A percentile compares a stretch with the other conserved stretches of the same genome.
phyloP scores from a whole-genome alignment of 495 filamentous ascomycete genomes.

The Collariella sp. region DNA sequence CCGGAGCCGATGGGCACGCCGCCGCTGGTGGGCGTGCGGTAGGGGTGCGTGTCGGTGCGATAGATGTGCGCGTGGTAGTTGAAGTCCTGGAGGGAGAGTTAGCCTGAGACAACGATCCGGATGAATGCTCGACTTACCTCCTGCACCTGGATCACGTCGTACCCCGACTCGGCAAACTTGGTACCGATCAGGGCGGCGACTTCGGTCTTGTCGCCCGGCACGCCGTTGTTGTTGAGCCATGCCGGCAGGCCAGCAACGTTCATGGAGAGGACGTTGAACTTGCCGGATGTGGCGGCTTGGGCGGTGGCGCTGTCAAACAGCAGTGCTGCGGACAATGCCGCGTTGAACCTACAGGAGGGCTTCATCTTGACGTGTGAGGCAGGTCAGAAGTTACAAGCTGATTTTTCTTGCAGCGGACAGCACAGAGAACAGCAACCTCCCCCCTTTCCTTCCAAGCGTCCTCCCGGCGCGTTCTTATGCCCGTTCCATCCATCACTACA shows the following conservation, averaged over 20 bases:
- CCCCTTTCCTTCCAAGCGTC: no score
- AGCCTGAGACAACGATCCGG: no score
- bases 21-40: conserved; percentile 52
- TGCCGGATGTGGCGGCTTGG: conserved; percentile 16
- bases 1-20: conserved; percentile 52
- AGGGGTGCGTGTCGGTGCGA: conserved; percentile 44
- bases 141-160: conserved; percentile 53
- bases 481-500: no score
- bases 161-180: conserved; percentile 43
- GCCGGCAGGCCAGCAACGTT: conserved; percentile 54
- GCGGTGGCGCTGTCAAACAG: background rate
- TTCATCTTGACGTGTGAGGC: background rate
- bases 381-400: no score
- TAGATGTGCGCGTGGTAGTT: conserved; percentile 56
- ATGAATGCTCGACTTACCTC: conserved; percentile 33
- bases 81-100: conserved; percentile 50
- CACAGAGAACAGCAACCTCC: no score
- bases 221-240: conserved; percentile 43
- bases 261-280: conserved; percentile 47
- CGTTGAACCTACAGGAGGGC: background rate
- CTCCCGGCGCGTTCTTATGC: no score
- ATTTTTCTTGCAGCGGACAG: no score
- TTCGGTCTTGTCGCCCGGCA: conserved; percentile 45
- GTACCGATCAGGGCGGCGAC: conserved; percentile 43
- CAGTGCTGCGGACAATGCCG: background rate